These are phyloP conservation scores for Hericium alpestre DNA, from an alignment of 768 basidiomycete species.

Conservation along the genomic window DNA sequence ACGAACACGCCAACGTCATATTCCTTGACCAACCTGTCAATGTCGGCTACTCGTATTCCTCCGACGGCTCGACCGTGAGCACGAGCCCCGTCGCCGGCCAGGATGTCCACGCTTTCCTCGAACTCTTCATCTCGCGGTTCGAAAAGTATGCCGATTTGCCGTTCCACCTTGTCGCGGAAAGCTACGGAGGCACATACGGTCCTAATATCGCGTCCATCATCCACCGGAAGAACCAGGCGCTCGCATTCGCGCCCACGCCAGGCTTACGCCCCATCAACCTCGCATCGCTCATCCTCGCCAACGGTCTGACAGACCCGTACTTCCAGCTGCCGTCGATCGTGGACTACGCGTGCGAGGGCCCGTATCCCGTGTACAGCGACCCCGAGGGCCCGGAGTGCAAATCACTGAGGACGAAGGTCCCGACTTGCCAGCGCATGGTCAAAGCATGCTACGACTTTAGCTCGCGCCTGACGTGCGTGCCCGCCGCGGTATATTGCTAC, in stretches of 20 bases:
- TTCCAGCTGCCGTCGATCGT: constrained; percentile 72
- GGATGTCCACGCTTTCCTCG: constrained; percentile 81
- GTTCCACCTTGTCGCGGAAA: constrained; percentile 77
- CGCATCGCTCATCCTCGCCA: constrained; percentile 75
- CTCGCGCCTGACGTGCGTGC: constrained; percentile 36
- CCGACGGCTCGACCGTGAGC: constrained; percentile 63
- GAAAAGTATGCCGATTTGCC: constrained; percentile 57
- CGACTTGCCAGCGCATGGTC: constrained; percentile 43
- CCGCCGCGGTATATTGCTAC: constrained; percentile 72
- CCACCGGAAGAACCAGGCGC: constrained; percentile 61
- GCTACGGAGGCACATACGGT: constrained; percentile 63
- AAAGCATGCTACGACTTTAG: constrained; percentile 37
- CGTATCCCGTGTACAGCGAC: constrained; percentile 70
- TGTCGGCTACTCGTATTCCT: constrained; percentile 83
- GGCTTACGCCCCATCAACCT: constrained; percentile 68
- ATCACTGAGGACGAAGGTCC: constrained; percentile 34
- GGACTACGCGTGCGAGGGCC: constrained; percentile 75
- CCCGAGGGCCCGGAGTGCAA: constrained; percentile 35
- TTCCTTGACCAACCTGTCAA: constrained; percentile 77
- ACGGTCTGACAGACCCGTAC: constrained; percentile 78
- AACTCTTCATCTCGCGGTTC: constrained; percentile 72
- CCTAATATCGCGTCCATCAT: constrained; percentile 83
- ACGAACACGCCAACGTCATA: constrained; percentile 61
- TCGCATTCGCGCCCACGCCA: constrained; percentile 32
- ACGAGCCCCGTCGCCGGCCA: constrained; percentile 78